Base-by-base conservation (phyloP, 495 filamentous ascomycete species). In the Talaromyces thailandensis region DNA sequence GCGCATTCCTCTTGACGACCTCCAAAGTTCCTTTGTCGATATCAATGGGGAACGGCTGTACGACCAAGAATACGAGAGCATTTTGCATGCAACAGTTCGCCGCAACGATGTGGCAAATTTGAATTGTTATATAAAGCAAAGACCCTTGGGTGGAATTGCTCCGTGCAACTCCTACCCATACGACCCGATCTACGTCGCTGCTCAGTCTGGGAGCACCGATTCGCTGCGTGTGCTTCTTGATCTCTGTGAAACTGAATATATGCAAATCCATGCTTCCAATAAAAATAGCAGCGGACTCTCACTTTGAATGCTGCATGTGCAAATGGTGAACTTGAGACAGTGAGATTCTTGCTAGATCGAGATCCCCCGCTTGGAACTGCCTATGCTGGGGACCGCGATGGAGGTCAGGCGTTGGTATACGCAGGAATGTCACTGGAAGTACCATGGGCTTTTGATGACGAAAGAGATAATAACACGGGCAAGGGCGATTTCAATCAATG, bases 321-420 rank as follows among this genome's bases (percentile, higher is more conserved):
- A 23, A 6, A 32, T 14, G 60, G 40, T 11, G 25, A 62, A 21
- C 60, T 62, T 52, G 11, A 62, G 18, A 62, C 45, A 43, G 60
- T 23, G 60, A 35, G 26, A 7, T 62, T 62, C 23, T 35, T 62
- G 45, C 26, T 62, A 51, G 60, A 55, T 23, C 51, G 60, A 1
- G n/a, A 32, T 24, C 29, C 58, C 18, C 43, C 60, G 60, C 25
- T 62, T 11, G 26, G 43, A 3, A 12, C 24, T 0, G 24, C 25
- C 6, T 50, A 61, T 61, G 21, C 18, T n/a, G 12, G 14, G 7
- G 40, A 51, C 31, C 18, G 8, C 16, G 18, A 25, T 25, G 59
- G 59, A 2, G 40, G 45, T 1, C 24, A 3, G 5, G 59, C 59
- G 18, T 31, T 61, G 18, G 0, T 61, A 24, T 61, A 6, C 7